Conservation (phyloP, 2,329 filamentous ascomycete species). For the Stagonosporopsis chrysanthemi region DNA sequence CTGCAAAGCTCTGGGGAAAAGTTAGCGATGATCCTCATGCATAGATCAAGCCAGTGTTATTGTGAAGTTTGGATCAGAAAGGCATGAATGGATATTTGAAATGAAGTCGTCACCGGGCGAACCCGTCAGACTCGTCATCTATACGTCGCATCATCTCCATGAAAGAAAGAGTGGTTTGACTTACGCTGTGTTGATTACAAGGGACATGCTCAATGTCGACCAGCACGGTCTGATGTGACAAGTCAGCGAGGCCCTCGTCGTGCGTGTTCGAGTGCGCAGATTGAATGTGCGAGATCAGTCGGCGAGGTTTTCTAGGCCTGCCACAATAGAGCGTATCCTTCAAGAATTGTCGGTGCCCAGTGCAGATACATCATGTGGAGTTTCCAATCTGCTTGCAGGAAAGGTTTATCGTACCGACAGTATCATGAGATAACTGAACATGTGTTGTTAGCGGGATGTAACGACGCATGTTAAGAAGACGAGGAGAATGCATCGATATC, state of each 20-base stretch:
- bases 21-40: conserved; percentile 16
- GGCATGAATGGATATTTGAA: conserved; percentile 76
- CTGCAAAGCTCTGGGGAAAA: conserved; percentile 7
- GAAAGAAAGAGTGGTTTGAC: conserved; percentile 20
- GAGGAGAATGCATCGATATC: conserved; percentile 35
- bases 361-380: conserved; percentile 83
- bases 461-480: background rate
- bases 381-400: conserved; percentile 11
- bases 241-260: conserved; percentile 19
- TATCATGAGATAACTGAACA: background rate
- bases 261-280: background rate
- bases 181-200: conserved; percentile 20
- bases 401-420: conserved; percentile 35
- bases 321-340: conserved; percentile 88
- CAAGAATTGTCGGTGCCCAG: conserved; percentile 93
- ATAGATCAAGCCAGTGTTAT: conserved; percentile 2
- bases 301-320: conserved; percentile 99
- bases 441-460: conserved; percentile 24
- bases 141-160: conserved; percentile 56
- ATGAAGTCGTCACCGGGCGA: conserved; percentile 69
- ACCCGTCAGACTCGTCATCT: conserved; percentile 84
- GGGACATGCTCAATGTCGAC: background rate
- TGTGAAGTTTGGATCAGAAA: conserved; percentile 32
- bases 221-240: background rate
- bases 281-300: conserved; percentile 70